phyloP scores from a whole-genome alignment of 768 basidiomycete species.

The Tylopilus felleus region DNA sequence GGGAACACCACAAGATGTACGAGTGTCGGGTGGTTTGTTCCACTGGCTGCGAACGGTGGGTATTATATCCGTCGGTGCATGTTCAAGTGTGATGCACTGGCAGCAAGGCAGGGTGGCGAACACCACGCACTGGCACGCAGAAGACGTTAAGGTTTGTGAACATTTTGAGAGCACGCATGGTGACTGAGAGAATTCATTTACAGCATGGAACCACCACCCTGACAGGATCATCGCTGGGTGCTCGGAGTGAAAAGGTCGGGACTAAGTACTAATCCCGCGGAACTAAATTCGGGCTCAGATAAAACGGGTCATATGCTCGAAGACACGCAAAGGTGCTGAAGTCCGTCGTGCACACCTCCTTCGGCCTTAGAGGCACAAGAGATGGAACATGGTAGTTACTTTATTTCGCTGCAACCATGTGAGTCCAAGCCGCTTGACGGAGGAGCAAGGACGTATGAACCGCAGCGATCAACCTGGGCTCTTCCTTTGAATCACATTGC shows the following conservation, averaged over 20 bases:
- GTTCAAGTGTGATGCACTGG: background rate
- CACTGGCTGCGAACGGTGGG: background rate
- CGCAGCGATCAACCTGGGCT: background rate
- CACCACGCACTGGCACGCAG: background rate
- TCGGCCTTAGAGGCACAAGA: no score
- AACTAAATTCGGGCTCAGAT: background rate
- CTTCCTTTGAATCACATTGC: background rate
- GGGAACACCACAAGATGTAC: background rate
- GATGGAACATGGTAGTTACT: background rate
- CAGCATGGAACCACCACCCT: background rate
- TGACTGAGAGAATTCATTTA: background rate
- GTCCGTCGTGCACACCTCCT: no score
- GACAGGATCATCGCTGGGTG: no score
- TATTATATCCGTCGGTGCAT: constrained; percentile 9
- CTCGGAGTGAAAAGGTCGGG: no score
- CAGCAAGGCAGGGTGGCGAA: background rate
- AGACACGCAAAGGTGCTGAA: no score
- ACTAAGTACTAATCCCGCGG: no score
- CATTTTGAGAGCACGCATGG: background rate
- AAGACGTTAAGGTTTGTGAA: constrained; percentile 13
- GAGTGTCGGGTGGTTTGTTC: background rate
- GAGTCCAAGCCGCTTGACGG: background rate
- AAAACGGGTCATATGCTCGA: background rate
- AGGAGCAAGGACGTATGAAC: background rate
- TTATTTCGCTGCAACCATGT: background rate